phyloP scores from a whole-genome alignment of 2,329 filamentous ascomycete species.

The Diaporthe longicolla region DNA sequence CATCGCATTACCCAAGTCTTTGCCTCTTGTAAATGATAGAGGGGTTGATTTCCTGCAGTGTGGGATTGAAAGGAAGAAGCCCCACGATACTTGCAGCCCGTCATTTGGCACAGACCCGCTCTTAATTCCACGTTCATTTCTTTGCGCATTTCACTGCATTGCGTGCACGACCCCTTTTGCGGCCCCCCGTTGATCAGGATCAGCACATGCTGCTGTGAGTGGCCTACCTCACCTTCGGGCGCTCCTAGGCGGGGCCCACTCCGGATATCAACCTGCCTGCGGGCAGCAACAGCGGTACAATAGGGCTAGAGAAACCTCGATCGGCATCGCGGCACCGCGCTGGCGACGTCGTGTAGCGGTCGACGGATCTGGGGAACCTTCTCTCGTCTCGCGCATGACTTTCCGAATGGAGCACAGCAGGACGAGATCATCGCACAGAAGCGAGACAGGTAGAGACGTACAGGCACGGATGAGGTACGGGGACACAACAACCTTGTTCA shows the following conservation, averaged over 20 bases:
- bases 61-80: conserved; percentile 23
- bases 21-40: not conserved
- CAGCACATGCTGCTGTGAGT: conserved; percentile 4
- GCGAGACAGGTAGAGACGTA: not conserved
- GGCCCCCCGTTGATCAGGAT: conserved; percentile 32
- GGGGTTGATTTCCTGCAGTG: conserved; percentile 25
- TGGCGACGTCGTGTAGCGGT: conserved; percentile 19
- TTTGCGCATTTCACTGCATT: conserved; percentile 23
- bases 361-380: not conserved
- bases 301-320: conserved; percentile 14
- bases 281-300: not conserved
- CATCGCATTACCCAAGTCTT: not conserved
- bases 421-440: conserved; percentile 1
- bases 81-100: conserved; percentile 32
- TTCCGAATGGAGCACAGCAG: conserved; percentile 3
- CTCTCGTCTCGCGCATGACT: not conserved
- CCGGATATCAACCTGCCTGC: conserved; percentile 2
- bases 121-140: conserved; percentile 41
- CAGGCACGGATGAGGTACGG: not conserved
- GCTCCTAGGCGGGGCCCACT: conserved; percentile 7
- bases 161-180: conserved; percentile 38
- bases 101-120: conserved; percentile 43
- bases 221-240: conserved; percentile 23
- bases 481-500: not conserved
- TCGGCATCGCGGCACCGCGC: conserved; percentile 9